phyloP scores from a whole-genome alignment of 345 rosid species.

The Viola odorata region DNA sequence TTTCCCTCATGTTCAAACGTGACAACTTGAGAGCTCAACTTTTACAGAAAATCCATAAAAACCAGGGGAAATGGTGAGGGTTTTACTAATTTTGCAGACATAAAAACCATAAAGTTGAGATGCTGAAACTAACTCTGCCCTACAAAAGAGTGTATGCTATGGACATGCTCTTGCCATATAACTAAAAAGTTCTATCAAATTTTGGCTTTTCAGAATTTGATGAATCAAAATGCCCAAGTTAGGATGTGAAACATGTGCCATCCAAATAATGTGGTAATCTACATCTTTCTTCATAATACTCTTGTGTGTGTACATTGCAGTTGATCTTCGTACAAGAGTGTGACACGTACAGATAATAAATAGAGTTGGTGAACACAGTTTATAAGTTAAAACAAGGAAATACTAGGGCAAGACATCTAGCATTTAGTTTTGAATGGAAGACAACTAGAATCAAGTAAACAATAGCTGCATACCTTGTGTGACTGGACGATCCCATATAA shows the following conservation, averaged over 20 bases:
- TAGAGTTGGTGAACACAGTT: too few species aligned
- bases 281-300: too few species aligned
- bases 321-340: too few species aligned
- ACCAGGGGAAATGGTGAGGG: slow-evolving; percentile 13
- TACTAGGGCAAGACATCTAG: background rate
- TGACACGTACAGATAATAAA: too few species aligned
- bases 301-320: too few species aligned
- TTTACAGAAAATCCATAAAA: slow-evolving; percentile 23
- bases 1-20: slow-evolving; percentile 96
- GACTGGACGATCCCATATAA: slow-evolving; percentile 88
- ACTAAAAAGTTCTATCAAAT: too few species aligned
- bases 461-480: slow-evolving; percentile 52
- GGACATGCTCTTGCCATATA: too few species aligned
- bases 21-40: slow-evolving; percentile 86
- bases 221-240: too few species aligned
- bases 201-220: too few species aligned
- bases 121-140: background rate
- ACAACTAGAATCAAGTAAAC: slow-evolving; percentile 1
- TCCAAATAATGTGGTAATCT: too few species aligned
- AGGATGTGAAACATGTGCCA: too few species aligned
- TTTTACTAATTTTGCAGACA: background rate
- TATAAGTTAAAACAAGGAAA: background rate
- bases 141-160: too few species aligned
- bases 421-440: background rate
- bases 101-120: slow-evolving; percentile 1